Evolutionary conservation across 83 land plant species (phyloP).

Genomic region (Picea mariana): DNA sequence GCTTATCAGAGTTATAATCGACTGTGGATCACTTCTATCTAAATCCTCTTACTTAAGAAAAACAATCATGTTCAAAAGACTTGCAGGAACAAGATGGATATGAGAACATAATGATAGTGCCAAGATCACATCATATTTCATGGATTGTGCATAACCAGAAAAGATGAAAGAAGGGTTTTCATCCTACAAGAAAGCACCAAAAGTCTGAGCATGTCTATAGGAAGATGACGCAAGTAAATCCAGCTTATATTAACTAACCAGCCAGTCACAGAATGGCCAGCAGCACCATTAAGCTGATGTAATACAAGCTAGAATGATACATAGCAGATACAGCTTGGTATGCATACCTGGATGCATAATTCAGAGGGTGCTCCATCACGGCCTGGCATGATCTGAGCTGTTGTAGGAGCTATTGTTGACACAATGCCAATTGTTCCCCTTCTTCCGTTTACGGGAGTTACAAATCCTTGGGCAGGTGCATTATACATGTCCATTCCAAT

Average conservation of each 20-base stretch:
- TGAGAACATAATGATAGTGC: neutral
- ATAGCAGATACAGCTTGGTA: neutral
- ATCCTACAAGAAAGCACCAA: neutral
- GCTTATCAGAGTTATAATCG: too few species aligned
- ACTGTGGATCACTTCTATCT: too few species aligned
- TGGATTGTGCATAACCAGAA: neutral
- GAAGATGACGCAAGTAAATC: neutral
- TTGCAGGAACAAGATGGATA: too few species aligned
- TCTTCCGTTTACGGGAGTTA: conserved; percentile 29
- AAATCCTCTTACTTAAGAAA: too few species aligned
- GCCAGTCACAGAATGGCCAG: neutral
- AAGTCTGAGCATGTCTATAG: neutral
- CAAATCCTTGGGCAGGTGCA: conserved; percentile 27
- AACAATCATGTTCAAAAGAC: too few species aligned
- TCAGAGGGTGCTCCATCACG: conserved; percentile 43
- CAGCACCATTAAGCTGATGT: neutral
- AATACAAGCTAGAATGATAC: neutral
- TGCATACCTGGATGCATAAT: conserved; percentile 54
- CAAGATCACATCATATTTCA: neutral
- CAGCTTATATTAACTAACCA: neutral
- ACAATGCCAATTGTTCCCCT: conserved; percentile 18
- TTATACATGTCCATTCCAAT: conserved; percentile 56
- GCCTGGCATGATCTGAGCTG: conserved; percentile 15
- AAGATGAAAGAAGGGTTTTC: neutral
- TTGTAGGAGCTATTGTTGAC: conserved; percentile 17